These are phyloP conservation scores for Penicillium ucsense DNA, from an alignment of 495 filamentous ascomycete genomes.

Conservation along the genomic window DNA sequence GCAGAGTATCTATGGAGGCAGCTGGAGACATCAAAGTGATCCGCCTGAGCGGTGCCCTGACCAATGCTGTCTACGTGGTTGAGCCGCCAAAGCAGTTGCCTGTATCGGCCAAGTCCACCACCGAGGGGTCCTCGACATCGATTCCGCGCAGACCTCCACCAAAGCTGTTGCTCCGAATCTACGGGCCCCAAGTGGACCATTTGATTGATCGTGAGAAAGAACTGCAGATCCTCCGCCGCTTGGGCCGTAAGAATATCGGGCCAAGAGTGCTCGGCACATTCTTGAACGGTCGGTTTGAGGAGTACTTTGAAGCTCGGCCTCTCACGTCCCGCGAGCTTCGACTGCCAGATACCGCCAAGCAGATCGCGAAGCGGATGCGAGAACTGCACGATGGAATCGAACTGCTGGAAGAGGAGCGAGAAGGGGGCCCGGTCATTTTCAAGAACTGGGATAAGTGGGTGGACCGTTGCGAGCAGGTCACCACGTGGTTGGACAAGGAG, in stretches of 20 bases:
- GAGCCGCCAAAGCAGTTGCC: conserved; percentile 59
- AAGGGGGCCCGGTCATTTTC: conserved; percentile 74
- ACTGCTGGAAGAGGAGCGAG: conserved; percentile 64
- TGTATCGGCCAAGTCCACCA: conserved; percentile 18
- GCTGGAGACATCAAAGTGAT: conserved; percentile 66
- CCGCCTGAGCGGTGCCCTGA: conserved; percentile 85
- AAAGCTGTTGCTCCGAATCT: conserved; percentile 85
- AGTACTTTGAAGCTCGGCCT: conserved; percentile 75
- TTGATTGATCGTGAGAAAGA: conserved; percentile 91
- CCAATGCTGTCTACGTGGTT: conserved; percentile 93
- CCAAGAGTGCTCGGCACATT: conserved; percentile 92
- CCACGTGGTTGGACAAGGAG: conserved; percentile 65
- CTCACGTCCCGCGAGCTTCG: conserved; percentile 70
- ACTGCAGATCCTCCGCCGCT: conserved; percentile 72
- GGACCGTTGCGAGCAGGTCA: conserved; percentile 64
- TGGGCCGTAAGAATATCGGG: conserved; percentile 86
- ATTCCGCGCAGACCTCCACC: conserved; percentile 43
- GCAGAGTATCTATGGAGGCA: conserved; percentile 64
- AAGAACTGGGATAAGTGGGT: conserved; percentile 96
- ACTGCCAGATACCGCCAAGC: conserved; percentile 70
- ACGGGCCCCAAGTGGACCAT: conserved; percentile 92
- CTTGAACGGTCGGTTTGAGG: conserved; percentile 90
- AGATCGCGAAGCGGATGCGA: conserved; percentile 97
- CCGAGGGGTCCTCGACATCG: conserved; percentile 24
- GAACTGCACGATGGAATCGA: conserved; percentile 93